These are phyloP conservation scores for Rosa multiflora DNA, from an alignment of 306 rosid species.

Conservation along the genomic window DNA sequence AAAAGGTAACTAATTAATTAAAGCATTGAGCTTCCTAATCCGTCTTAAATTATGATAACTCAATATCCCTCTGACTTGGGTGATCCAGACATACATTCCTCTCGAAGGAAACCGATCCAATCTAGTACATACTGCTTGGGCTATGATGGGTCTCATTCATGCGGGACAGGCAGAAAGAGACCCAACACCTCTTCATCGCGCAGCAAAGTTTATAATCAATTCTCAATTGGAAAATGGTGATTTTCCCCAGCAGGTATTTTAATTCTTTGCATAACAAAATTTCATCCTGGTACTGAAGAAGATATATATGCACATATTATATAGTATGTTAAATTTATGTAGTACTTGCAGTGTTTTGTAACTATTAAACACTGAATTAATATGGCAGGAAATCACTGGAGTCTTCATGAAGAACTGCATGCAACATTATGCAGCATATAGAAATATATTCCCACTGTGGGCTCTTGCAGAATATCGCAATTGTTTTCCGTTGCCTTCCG, in stretches of 20 bases:
- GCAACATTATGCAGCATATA: conserved; percentile 59
- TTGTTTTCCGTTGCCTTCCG: conserved; percentile 45
- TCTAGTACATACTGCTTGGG: conserved; percentile 54
- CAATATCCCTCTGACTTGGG: not conserved
- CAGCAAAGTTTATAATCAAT: conserved; percentile 56
- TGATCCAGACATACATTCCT: conserved; percentile 40
- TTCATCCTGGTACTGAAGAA: too few relatives aligned
- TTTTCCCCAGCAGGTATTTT: conserved; percentile 61
- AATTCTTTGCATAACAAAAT: too few relatives aligned
- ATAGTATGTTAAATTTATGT: too few relatives aligned
- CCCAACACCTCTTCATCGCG: conserved; percentile 55
- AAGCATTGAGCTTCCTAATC: not conserved
- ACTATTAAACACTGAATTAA: too few relatives aligned
- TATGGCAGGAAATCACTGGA: too few relatives aligned
- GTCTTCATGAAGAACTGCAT: conserved; percentile 46
- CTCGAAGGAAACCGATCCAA: conserved; percentile 54
- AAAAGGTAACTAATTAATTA: conserved; percentile 33
- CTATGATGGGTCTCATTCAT: conserved; percentile 29
- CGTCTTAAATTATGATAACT: not conserved
- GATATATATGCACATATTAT: too few relatives aligned
- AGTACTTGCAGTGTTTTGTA: too few relatives aligned
- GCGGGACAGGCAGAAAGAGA: conserved; percentile 59
- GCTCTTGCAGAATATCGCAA: conserved; percentile 62
- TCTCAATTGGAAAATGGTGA: conserved; percentile 62
- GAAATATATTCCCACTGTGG: conserved; percentile 63